Conservation (phyloP, 345 rosid genomes). For the Populus ilicifolia region DNA sequence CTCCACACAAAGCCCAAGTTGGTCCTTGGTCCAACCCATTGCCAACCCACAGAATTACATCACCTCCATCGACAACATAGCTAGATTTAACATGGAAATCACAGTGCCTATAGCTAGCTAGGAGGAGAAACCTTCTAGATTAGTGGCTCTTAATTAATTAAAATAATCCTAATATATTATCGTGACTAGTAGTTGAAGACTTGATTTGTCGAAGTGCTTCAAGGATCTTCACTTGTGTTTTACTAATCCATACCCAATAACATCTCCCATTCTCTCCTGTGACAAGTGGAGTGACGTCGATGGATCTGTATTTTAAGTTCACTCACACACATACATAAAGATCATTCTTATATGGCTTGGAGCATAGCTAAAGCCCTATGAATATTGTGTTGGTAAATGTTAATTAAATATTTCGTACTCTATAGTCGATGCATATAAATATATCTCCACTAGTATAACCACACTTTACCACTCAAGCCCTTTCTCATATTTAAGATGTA, state of each 20-base stretch:
- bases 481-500: conserved; percentile 12
- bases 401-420: background rate
- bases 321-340: too few relatives aligned
- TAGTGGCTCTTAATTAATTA: background rate
- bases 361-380: background rate
- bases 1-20: conserved; percentile 27
- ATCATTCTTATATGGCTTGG: background rate
- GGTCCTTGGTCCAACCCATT: conserved; percentile 36
- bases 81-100: background rate
- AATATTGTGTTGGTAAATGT: too few relatives aligned
- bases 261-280: conserved; percentile 1
- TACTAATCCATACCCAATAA: conserved; percentile 13
- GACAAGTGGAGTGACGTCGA: conserved; percentile 20
- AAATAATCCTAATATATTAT: background rate
- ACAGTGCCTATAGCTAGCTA: too few relatives aligned
- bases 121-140: conserved; percentile 3
- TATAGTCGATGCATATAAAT: background rate
- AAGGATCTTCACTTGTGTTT: too few relatives aligned
- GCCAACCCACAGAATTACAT: conserved; percentile 17
- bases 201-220: too few relatives aligned
- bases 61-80: too few relatives aligned
- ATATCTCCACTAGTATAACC: conserved; percentile 22
- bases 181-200: too few relatives aligned
- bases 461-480: background rate
- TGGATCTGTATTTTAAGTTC: background rate